Evolutionary conservation across 2,329 filamentous ascomycete species (phyloP), one percentile per base, ranked within the genome.

Genomic region (Myriosclerotinia scirpicola): DNA sequence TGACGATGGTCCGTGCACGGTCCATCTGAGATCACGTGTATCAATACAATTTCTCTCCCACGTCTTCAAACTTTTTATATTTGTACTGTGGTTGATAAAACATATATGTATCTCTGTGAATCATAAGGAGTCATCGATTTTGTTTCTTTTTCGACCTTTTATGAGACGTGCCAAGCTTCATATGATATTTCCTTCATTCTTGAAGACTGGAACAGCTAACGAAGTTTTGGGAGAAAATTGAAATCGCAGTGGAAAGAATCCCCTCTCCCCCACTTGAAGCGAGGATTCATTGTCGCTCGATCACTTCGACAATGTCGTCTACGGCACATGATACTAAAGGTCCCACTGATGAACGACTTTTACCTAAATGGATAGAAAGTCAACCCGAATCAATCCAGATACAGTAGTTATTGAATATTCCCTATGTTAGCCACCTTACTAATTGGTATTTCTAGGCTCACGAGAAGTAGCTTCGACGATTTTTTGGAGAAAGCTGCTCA

Each of bases 361-460:
- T 74, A n/a, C 42, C 75, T 34, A 71, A 78, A 76, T 82, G 80
- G 80, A 75, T 82, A 55, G 81, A 82, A 68, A 74, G 72, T n/a
- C 78, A 80, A 60, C 72, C 76, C 40, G 69, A 64, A 66, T 70
- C 75, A 58, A 69, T 67, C 14, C 79, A 81, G 69, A 56, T 70
- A 71, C 75, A 74, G 81, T 82, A 64, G 55, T 55, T 71, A 74
- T 50, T n/a, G 40, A 54, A 70, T 74, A 72, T 66, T 71, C 69
- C 5, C 40, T 55, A 8, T 22, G 15, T 17, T 20, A 9, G 7
- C 11, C 7, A 42, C 6, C 17, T 36, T 68, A 48, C 68, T 60
- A 30, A 64, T 4, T 30, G 15, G 22, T 34, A 14, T 30, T 36
- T 46, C 15, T 64, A 76, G 74, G 50, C 64, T 73, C 65, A 67